Conservation (phyloP, 495 filamentous ascomycete genomes). For the Xylaria sp. region DNA sequence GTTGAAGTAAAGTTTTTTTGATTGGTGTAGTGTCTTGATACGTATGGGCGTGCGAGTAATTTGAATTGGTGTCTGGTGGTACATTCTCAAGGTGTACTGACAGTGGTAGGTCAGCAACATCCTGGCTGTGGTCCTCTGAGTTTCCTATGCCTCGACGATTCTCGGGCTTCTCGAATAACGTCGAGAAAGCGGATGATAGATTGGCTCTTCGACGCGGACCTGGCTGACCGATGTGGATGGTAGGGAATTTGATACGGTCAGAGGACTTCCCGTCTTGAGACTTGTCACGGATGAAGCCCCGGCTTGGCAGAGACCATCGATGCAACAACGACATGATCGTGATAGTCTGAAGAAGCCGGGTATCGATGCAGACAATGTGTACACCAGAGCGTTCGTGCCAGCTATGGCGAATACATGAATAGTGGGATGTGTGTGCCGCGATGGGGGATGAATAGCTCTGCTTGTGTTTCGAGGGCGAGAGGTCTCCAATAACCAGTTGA, state of each 20-base stretch:
- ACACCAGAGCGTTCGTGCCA: not conserved
- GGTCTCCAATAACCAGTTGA: not conserved
- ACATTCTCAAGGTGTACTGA: constrained; percentile 14
- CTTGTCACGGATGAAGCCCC: constrained; percentile 33
- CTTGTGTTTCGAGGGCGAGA: not conserved
- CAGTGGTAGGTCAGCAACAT: not conserved
- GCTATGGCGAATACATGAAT: not conserved
- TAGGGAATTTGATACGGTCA: constrained; percentile 28
- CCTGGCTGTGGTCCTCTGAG: not conserved
- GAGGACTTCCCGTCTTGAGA: constrained; percentile 28
- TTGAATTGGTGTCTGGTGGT: not conserved
- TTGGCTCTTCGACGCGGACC: constrained; percentile 30
- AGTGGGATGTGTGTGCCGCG: not conserved
- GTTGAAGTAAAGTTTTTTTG: not conserved
- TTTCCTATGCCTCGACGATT: constrained; percentile 21
- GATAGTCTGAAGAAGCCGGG: not conserved
- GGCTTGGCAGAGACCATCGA: constrained; percentile 40
- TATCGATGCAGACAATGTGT: constrained; percentile 14
- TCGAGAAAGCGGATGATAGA: constrained; percentile 36
- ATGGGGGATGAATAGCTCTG: not conserved
- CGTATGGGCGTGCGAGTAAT: not conserved
- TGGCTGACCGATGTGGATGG: constrained; percentile 31
- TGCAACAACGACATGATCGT: constrained; percentile 37
- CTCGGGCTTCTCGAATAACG: constrained; percentile 36
- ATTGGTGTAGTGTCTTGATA: not conserved